Evolutionary conservation across 495 filamentous ascomycete genomes (phyloP).

Genomic region (Aspergillus coremiiformis): DNA sequence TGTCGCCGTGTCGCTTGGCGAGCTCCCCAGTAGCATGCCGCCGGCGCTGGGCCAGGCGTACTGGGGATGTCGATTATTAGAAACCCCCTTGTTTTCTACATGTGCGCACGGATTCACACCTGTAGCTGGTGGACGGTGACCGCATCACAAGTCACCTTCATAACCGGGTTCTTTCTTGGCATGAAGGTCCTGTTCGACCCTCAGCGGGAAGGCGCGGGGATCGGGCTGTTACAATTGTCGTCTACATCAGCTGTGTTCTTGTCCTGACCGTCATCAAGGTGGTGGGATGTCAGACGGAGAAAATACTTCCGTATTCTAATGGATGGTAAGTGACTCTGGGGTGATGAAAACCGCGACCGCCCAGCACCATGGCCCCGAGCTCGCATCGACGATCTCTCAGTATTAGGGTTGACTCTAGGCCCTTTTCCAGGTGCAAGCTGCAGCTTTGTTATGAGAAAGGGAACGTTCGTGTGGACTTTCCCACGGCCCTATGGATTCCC

Average conservation of each 20-base stretch:
- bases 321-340: too few species aligned
- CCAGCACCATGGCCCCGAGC: too few species aligned
- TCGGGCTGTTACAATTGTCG: slow-evolving; percentile 42
- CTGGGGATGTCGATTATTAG: slow-evolving; percentile 37
- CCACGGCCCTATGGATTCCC: too few species aligned
- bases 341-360: too few species aligned
- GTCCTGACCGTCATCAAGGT: slow-evolving; percentile 38
- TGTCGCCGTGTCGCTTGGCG: slow-evolving; percentile 38
- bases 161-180: slow-evolving; percentile 40
- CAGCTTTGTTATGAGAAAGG: too few species aligned
- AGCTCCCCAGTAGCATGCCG: slow-evolving; percentile 42
- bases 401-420: too few species aligned
- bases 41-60: slow-evolving; percentile 40
- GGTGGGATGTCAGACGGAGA: slow-evolving; percentile 38
- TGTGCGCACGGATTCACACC: slow-evolving; percentile 44
- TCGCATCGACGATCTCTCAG: too few species aligned
- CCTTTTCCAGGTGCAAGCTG: too few species aligned
- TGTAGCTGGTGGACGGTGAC: slow-evolving; percentile 45
- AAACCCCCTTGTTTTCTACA: slow-evolving; percentile 30
- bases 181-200: slow-evolving; percentile 40
- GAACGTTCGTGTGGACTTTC: too few species aligned
- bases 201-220: slow-evolving; percentile 27
- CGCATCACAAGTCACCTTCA: slow-evolving; percentile 40
- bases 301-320: too few species aligned
- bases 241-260: slow-evolving; percentile 35